These are phyloP conservation scores for maize (Zea mays) DNA, from an alignment of 176 grass and related monocot genomes.

Conservation along the genomic window DNA sequence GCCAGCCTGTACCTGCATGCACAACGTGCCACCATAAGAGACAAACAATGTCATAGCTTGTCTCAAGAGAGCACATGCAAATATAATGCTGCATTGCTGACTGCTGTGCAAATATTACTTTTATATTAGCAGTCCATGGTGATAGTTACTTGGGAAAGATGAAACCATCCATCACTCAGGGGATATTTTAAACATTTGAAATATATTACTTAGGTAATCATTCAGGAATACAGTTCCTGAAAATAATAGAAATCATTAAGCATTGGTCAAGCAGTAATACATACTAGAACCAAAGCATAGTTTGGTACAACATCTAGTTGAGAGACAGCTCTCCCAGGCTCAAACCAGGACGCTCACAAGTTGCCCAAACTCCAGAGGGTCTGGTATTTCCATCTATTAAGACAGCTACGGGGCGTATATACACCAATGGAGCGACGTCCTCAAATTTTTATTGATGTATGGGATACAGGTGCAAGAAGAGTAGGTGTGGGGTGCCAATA, in stretches of 20 bases:
- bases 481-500: neutral
- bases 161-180: constrained; percentile 2
- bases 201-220: constrained; percentile 6
- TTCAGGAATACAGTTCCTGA: constrained; percentile 22
- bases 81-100: neutral
- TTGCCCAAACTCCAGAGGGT: neutral
- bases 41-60: constrained; percentile 9
- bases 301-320: neutral
- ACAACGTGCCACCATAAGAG: constrained; percentile 30
- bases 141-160: constrained; percentile 1
- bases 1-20: constrained; percentile 67
- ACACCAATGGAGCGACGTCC: neutral
- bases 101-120: neutral
- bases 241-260: neutral
- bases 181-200: neutral
- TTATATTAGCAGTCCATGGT: neutral
- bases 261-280: constrained; percentile 14
- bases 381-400: neutral
- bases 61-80: constrained; percentile 17
- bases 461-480: neutral
- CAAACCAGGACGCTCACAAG: neutral
- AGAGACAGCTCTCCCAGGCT: neutral
- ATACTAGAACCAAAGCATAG: neutral
- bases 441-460: neutral
- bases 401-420: neutral